Base-by-base conservation (phyloP, 352 stramenopile genomes). In the Halophytophthora batemanensis region DNA sequence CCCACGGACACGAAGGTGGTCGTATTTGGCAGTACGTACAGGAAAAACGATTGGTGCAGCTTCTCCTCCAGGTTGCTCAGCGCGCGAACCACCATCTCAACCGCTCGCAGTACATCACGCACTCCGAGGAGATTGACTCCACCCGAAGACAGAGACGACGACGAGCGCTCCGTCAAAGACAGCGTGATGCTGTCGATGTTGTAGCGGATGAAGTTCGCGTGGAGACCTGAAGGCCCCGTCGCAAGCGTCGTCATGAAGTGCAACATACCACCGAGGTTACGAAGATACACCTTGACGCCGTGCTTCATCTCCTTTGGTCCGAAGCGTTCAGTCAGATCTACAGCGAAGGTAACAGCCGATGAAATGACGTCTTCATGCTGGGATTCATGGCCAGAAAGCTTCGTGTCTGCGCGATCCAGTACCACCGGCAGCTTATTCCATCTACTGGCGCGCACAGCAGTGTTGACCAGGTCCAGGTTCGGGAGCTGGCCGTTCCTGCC, bases 31-130 rank as follows among this genome's bases (percentile, higher is more conserved):
- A 96, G 66, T 25, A 95, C 66, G 43, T 96, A 96, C 8, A 95
- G 59, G 62, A 89, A 95, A 45, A 92, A 96, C 33, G 84, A 95
- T 57, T 93, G 84, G 47, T 96, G 84, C 8, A 96, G 61, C 45
- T 95, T 94, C 54, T 95, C 84, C 53, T 95, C 86, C 36, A 93
- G 31, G 49, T 96, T 96, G 68, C 86, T 96, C 19, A 96, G 51
- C 6, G 80, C 77, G 10, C 86, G 84, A 21, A 95, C 51, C 10
- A 88, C 51, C 41, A 87, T 69, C 50, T 91, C 83, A 17, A 87
- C 51, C 2, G 77, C 66, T 6, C 77, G 75, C 10, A 92, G 52
- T 3, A 79, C 49, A 6, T 71, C 67, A 5, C 61, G 66, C 3
- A 73, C 45, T 17, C 58, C 54, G 23, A 82, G 60, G 38, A 35